Evolutionary conservation across 2,329 filamentous ascomycete species (phyloP).

Genomic region (Fusarium avenaceum): DNA sequence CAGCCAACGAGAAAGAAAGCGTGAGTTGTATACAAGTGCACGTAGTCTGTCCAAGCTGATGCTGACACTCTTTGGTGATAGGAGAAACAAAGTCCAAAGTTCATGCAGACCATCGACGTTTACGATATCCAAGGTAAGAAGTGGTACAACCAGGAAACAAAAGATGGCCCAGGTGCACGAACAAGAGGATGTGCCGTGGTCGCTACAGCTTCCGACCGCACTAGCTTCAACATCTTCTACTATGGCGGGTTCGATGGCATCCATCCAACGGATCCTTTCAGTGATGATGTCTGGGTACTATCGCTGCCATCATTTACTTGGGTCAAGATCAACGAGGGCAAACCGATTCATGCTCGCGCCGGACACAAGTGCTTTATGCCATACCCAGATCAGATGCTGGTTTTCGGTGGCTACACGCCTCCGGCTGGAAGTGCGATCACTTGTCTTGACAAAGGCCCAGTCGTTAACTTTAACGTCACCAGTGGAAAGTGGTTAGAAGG

Average conservation of each 20-base stretch:
- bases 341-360: conserved; percentile 68
- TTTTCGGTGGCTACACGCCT: conserved; percentile 75
- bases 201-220: conserved; percentile 76
- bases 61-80: conserved; percentile 50
- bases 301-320: conserved; percentile 86
- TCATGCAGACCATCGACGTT: conserved; percentile 79
- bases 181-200: conserved; percentile 80
- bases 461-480: conserved; percentile 80
- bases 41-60: neutral
- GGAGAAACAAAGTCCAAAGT: conserved; percentile 74
- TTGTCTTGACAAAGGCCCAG: conserved; percentile 66
- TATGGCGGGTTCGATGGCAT: conserved; percentile 80
- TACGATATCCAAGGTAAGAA: conserved; percentile 78
- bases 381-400: conserved; percentile 85
- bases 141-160: conserved; percentile 79
- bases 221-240: conserved; percentile 86
- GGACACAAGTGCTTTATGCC: conserved; percentile 82
- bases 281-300: conserved; percentile 83
- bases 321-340: conserved; percentile 69
- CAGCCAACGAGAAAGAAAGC: conserved; percentile 51
- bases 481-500: conserved; percentile 75
- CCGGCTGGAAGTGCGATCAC: conserved; percentile 40
- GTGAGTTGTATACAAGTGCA: conserved; percentile 48
- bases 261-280: conserved; percentile 55
- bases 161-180: conserved; percentile 69